A percentile compares a stretch with the other conserved stretches of the same genome.
These are phyloP conservation scores for Isabelozyma rhagii DNA, from an alignment of 805 yeast genomes.

Conservation along the genomic window DNA sequence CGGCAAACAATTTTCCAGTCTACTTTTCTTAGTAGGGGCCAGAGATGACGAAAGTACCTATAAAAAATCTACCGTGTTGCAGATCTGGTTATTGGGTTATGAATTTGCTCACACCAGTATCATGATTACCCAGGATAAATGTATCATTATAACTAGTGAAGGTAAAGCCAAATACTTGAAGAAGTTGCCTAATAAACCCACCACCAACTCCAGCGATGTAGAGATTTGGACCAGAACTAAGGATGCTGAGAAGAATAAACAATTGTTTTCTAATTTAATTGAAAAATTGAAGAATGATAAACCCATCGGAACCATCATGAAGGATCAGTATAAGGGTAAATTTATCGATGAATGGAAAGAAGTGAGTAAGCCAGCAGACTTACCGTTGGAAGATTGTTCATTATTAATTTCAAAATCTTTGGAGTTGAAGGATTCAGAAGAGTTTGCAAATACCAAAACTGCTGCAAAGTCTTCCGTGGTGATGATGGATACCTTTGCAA, in stretches of 20 bases:
- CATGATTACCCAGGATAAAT: constrained; percentile 56
- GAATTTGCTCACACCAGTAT: constrained; percentile 93
- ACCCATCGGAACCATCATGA: constrained; percentile 61
- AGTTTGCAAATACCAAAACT: constrained; percentile 56
- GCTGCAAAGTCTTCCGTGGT: constrained; percentile 79
- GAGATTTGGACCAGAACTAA: constrained; percentile 75
- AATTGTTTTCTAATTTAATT: constrained; percentile 58
- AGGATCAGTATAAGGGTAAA: constrained; percentile 80
- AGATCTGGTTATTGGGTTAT: constrained; percentile 89
- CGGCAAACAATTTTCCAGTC: constrained; percentile 17
- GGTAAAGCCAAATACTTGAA: constrained; percentile 81
- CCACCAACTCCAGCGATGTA: constrained; percentile 38
- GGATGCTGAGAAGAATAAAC: constrained; percentile 72
- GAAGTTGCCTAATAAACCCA: constrained; percentile 46
- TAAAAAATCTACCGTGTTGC: constrained; percentile 81
- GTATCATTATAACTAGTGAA: constrained; percentile 70
- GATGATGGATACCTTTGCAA: constrained; percentile 77
- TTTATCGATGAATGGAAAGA: constrained; percentile 79
- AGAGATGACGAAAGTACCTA: constrained; percentile 86
- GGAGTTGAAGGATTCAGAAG: constrained; percentile 79
- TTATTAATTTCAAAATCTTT: constrained; percentile 52
- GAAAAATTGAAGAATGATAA: constrained; percentile 37
- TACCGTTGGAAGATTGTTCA: constrained; percentile 45
- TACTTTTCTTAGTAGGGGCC: constrained; percentile 74
- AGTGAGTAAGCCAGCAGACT: constrained; percentile 28